These are phyloP conservation scores for Sporothrix brasiliensis DNA, from an alignment of 2,329 filamentous ascomycete genomes.

Conservation along the genomic window DNA sequence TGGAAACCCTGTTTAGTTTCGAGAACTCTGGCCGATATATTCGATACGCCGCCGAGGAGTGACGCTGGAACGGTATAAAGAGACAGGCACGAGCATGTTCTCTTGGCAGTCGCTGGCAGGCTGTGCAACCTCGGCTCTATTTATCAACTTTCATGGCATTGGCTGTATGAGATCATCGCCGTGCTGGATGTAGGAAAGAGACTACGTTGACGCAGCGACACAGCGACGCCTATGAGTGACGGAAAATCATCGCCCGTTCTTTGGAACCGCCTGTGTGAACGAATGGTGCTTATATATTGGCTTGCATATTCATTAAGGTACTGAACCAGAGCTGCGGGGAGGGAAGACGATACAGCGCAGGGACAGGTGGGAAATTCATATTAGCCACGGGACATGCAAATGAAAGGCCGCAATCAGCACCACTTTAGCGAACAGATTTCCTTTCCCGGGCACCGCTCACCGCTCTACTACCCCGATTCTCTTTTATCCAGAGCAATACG, in stretches of 20 bases:
- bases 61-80: background rate
- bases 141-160: background rate
- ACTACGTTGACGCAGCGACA: background rate
- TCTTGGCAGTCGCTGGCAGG: slow-evolving; percentile 10
- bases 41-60: background rate
- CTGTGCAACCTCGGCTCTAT: background rate
- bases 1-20: background rate
- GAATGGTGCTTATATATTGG: background rate
- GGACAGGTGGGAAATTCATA: background rate
- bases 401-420: background rate
- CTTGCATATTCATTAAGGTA: slow-evolving; percentile 26
- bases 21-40: too few species aligned
- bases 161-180: background rate
- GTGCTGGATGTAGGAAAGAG: background rate
- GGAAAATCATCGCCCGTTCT: slow-evolving; percentile 11
- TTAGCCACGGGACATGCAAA: slow-evolving; percentile 9
- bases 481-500: too few species aligned
- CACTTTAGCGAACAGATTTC: background rate
- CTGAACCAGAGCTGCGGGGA: background rate
- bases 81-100: background rate
- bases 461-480: background rate
- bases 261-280: background rate
- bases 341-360: background rate
- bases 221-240: background rate
- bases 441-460: background rate